Percentiles rank a stretch among this genome's conserved stretches.
phyloP scores from a whole-genome alignment of 768 basidiomycete species.

The Kondoa subrosea region DNA sequence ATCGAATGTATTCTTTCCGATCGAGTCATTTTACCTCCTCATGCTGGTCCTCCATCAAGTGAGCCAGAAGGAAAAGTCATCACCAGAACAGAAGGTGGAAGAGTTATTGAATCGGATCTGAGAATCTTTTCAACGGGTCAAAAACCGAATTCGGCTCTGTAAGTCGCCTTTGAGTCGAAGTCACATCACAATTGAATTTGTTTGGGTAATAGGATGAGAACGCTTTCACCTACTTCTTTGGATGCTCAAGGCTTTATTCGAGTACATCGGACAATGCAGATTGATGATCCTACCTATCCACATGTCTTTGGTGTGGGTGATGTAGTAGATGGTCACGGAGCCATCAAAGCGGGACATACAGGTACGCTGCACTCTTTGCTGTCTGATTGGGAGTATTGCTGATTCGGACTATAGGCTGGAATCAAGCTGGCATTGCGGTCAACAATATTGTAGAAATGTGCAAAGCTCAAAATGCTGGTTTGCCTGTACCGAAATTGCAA shows the following conservation, averaged over 20 bases:
- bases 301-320: conserved; percentile 27
- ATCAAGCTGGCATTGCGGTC: conserved; percentile 23
- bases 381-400: background rate
- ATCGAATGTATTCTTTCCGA: conserved; percentile 26
- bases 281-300: conserved; percentile 13
- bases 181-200: background rate
- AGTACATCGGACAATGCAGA: conserved; percentile 22
- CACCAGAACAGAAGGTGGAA: background rate
- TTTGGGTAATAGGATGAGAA: background rate
- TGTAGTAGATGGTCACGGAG: conserved; percentile 24
- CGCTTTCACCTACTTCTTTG: conserved; percentile 7
- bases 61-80: background rate
- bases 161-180: conserved; percentile 16
- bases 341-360: conserved; percentile 28
- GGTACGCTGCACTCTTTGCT: conserved; percentile 8
- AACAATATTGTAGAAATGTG: conserved; percentile 22
- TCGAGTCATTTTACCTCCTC: conserved; percentile 17
- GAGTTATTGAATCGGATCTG: background rate
- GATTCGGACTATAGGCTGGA: conserved; percentile 20
- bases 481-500: background rate
- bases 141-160: conserved; percentile 27
- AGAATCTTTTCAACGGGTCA: conserved; percentile 28
- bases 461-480: conserved; percentile 5
- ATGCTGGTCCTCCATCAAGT: conserved; percentile 9
- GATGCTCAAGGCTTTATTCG: conserved; percentile 23